Evolutionary conservation across 1,284 basidiomycete species (phyloP), one percentile per base, ranked within the genome.

Genomic region (Apiotrichum mycotoxinovorans): DNA sequence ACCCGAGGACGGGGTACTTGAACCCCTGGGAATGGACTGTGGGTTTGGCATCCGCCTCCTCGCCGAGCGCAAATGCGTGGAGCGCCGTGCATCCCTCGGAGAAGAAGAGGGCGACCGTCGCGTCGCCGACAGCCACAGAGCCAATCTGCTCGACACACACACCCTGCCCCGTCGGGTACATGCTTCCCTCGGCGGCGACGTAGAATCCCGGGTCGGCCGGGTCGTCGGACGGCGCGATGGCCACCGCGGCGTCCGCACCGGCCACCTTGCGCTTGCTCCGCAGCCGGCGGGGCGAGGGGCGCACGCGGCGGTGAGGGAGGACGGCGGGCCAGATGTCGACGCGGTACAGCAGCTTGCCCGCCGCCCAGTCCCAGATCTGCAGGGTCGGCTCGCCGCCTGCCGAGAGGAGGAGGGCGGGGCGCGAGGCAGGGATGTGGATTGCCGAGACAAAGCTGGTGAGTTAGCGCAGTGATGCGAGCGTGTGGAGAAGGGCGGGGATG

Each of bases 371-470:
- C 88, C 90, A 95, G 18, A 92, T 66, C 70, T 87, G 86, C 23
- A 96, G 74, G 48, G 81, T 78, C 0, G 83, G 79, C 68, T 95
- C 92, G 0, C 92, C 93, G n/a, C 93, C 93, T 1, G 87, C 93
- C 0, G 89, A 91, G 5, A 95, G 78, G 33, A 96, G 78, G 1
- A 77, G 66, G 0, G 76, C 67, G 2, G 82, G 82, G 5, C 80
- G 75, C 44, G 78, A 83, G 0, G 68, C 42, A 0, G 86, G 87
- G 30, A 90, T 81, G 66, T 88, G 85, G 18, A 95, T 79, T 0
- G 89, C 84, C 4, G 89, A 89, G 30, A 94, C 84, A 63, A 87
- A 93, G 73, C 91, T 93, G 63, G 12, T 20, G 15, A 8, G 54
- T 56, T 35, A 60, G 54, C 27, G 18, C 3, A 20, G 15, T 10